Conservation (phyloP, 139 green algal species). For the Coccomyxa sp. region DNA sequence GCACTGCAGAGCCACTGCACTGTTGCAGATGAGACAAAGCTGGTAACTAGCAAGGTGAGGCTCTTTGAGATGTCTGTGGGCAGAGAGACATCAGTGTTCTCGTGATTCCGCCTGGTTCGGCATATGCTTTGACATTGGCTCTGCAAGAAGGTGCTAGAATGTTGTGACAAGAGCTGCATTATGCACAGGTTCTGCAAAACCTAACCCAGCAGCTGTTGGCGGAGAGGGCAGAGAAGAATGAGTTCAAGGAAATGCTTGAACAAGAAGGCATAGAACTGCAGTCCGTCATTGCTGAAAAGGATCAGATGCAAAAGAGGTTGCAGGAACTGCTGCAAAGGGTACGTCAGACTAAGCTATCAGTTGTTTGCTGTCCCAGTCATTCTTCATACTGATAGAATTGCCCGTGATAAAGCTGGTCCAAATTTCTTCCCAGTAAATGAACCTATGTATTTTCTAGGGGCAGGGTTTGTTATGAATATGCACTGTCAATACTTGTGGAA, state of each 20-base stretch:
- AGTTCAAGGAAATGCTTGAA: neutral
- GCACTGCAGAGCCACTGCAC: neutral
- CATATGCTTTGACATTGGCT: neutral
- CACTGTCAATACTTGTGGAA: too few relatives aligned
- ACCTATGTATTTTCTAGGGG: too few relatives aligned
- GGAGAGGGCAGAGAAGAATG: neutral
- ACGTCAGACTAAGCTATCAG: too few relatives aligned
- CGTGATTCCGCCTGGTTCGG: neutral
- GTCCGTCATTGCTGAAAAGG: too few relatives aligned
- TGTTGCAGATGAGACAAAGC: neutral
- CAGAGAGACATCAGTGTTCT: neutral
- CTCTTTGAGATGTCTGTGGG: neutral
- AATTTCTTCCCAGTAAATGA: too few relatives aligned
- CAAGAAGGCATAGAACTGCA: neutral
- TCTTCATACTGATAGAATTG: too few relatives aligned
- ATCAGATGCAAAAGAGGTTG: too few relatives aligned
- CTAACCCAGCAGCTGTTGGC: slow-evolving; percentile 4
- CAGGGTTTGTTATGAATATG: too few relatives aligned
- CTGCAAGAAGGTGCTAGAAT: neutral
- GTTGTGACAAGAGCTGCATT: neutral
- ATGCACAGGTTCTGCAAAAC: neutral
- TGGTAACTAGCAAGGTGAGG: neutral
- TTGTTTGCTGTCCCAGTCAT: too few relatives aligned
- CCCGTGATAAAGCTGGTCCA: too few relatives aligned
- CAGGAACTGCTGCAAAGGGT: too few relatives aligned